phyloP scores from a whole-genome alignment of 257 asterid genomes.

The Cordia subcordata region DNA sequence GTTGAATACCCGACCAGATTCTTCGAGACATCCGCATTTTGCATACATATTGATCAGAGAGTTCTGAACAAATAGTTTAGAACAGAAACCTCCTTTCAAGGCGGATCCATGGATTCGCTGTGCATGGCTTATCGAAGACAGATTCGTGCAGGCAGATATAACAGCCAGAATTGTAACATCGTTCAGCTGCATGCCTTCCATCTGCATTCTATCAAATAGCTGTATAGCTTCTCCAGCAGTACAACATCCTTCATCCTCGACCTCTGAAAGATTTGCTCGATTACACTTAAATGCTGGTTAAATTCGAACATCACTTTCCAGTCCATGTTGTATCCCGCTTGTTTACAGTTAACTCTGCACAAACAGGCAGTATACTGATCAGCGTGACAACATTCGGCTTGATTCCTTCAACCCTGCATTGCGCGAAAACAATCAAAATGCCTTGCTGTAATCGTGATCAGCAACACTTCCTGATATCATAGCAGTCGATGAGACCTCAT shows the following conservation, averaged over 20 bases:
- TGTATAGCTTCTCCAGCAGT: slow-evolving; percentile 43
- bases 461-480: slow-evolving; percentile 57
- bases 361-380: slow-evolving; percentile 51
- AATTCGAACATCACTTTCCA: slow-evolving; percentile 42
- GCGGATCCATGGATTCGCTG: slow-evolving; percentile 42
- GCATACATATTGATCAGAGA: slow-evolving; percentile 64
- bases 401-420: slow-evolving; percentile 45
- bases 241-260: slow-evolving; percentile 47
- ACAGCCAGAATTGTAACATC: slow-evolving; percentile 52
- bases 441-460: slow-evolving; percentile 25
- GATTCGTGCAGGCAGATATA: slow-evolving; percentile 46
- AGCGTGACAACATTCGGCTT: slow-evolving; percentile 59
- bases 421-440: slow-evolving; percentile 34
- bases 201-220: slow-evolving; percentile 51
- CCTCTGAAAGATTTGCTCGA: slow-evolving; percentile 45
- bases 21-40: slow-evolving; percentile 56
- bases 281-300: slow-evolving; percentile 39
- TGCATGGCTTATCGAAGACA: slow-evolving; percentile 36
- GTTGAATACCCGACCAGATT: slow-evolving; percentile 39
- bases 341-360: slow-evolving; percentile 27
- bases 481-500: slow-evolving; percentile 76
- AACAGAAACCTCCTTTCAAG: slow-evolving; percentile 39
- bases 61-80: slow-evolving; percentile 42
- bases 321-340: slow-evolving; percentile 37
- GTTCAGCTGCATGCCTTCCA: slow-evolving; percentile 45